These are phyloP conservation scores for Aureobasidium sp. DNA, from an alignment of 2,329 filamentous ascomycete species.

Conservation along the genomic window DNA sequence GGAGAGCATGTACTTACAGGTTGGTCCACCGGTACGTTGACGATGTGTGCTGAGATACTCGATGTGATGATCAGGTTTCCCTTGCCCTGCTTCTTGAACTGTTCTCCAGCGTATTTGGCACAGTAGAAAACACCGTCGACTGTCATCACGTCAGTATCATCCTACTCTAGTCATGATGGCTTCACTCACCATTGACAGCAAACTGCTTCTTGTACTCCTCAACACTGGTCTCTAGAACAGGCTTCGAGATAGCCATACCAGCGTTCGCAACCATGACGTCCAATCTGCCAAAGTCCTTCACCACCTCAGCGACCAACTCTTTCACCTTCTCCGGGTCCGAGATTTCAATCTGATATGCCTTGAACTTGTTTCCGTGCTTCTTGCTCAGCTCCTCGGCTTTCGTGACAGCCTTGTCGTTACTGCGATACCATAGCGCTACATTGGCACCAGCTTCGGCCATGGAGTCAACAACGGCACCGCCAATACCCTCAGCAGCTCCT, in stretches of 20 bases:
- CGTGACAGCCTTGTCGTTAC: slow-evolving; percentile 15
- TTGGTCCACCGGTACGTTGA: slow-evolving; percentile 71
- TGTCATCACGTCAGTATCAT: slow-evolving; percentile 2
- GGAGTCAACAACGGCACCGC: slow-evolving; percentile 31
- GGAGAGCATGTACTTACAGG: slow-evolving; percentile 25
- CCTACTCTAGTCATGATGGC: too few species aligned
- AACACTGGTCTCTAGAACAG: slow-evolving; percentile 45
- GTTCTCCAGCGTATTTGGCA: slow-evolving; percentile 70
- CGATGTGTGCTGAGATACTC: slow-evolving; percentile 81
- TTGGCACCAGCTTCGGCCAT: slow-evolving; percentile 30
- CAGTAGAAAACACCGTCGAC: slow-evolving; percentile 76
- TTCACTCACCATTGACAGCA: slow-evolving; percentile 42
- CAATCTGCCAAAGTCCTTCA: slow-evolving; percentile 31
- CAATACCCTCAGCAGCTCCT: slow-evolving; percentile 40
- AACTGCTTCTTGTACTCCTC: slow-evolving; percentile 46
- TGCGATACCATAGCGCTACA: slow-evolving; percentile 30
- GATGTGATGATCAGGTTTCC: slow-evolving; percentile 90
- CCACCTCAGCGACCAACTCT: slow-evolving; percentile 25
- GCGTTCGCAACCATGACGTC: slow-evolving; percentile 42
- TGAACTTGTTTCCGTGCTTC: slow-evolving; percentile 11
- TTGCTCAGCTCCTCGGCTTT: slow-evolving; percentile 14
- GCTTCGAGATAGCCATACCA: slow-evolving; percentile 45
- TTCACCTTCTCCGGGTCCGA: slow-evolving; percentile 25
- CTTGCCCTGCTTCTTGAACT: slow-evolving; percentile 70
- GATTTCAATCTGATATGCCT: slow-evolving; percentile 17